Conservation (phyloP, 176 grass and related monocot genomes). For the Bothriochloa decipiens region DNA sequence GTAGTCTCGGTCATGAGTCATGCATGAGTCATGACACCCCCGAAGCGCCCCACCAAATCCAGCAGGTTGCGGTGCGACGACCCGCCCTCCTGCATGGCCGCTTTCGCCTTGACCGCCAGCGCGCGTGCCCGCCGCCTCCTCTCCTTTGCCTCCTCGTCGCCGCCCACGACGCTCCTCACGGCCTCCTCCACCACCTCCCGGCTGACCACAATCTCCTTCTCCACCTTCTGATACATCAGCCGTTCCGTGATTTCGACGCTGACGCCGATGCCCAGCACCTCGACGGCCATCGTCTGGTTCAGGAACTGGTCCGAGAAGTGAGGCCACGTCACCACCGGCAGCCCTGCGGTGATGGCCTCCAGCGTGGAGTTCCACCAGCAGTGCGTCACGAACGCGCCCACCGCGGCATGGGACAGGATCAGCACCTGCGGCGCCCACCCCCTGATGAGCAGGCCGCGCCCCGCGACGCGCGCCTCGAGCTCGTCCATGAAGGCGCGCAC, state of each 20-base stretch:
- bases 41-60: slow-evolving; percentile 31
- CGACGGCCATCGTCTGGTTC: slow-evolving; percentile 56
- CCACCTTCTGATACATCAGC: neutral
- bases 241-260: slow-evolving; percentile 35
- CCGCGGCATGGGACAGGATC: slow-evolving; percentile 55
- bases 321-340: slow-evolving; percentile 62
- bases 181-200: slow-evolving; percentile 25
- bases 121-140: slow-evolving; percentile 15
- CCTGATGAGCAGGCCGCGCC: slow-evolving; percentile 41
- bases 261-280: slow-evolving; percentile 55
- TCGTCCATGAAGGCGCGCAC: slow-evolving; percentile 1
- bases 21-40: too few species aligned
- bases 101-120: neutral
- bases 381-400: slow-evolving; percentile 71
- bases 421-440: slow-evolving; percentile 67
- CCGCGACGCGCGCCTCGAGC: slow-evolving; percentile 35
- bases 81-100: slow-evolving; percentile 33
- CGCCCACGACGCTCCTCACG: slow-evolving; percentile 46
- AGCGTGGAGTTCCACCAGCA: slow-evolving; percentile 81
- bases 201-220: slow-evolving; percentile 36
- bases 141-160: slow-evolving; percentile 40
- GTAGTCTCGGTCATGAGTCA: neutral
- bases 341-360: slow-evolving; percentile 49
- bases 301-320: slow-evolving; percentile 54
- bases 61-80: slow-evolving; percentile 42